Base-by-base conservation (phyloP, 352 stramenopile genomes). In the Thraustochytrium sp. region DNA sequence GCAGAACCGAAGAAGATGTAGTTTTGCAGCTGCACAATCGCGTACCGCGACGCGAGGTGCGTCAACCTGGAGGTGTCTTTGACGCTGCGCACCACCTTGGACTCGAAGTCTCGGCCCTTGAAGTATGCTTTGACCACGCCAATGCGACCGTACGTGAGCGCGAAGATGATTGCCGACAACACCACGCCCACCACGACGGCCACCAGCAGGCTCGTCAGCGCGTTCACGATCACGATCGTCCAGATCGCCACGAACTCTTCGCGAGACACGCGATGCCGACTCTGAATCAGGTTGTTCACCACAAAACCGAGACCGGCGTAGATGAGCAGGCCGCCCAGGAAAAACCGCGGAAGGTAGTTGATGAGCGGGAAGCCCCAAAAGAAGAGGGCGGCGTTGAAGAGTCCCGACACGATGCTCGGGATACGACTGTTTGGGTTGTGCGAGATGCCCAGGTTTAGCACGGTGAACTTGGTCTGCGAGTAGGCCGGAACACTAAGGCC, bases 1-100 rank as follows among this genome's bases (percentile, higher is more conserved):
- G 74, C 74, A 3, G 74, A 82, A 8, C 74, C 74, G 29, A 82
- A 82, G 40, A 82, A 82, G 34, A 82, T 82, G 74, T 73, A 82
- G 44, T 82, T 82, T 77, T 82, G 74, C 74, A 82, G 53, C 53
- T 82, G 74, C 26, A 82, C 49, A 23, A 82, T 73, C 21, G 26
- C 51, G 40, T 73, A 82, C 3, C 74, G 74, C 51, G 16, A 26
- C 4, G 9, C 29, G 4, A 82, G 26, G 59, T 82, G 74, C 0
- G 55, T 51, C 23, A 82, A n/a, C 38, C 78, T 82, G n/a, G 21
- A 9, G 3, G 53, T 21, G 8, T 82, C 74, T 26, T 23, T 21
- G 18, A 54, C n/a, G 51, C 53, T 82, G 4, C 74, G 74, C n/a
- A 82, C 74, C 8, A 82, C 74, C 5, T 51, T 9, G 3, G 74